These are phyloP conservation scores for Cercospora berteroae DNA, from an alignment of 2,329 filamentous ascomycete species.

Conservation along the genomic window DNA sequence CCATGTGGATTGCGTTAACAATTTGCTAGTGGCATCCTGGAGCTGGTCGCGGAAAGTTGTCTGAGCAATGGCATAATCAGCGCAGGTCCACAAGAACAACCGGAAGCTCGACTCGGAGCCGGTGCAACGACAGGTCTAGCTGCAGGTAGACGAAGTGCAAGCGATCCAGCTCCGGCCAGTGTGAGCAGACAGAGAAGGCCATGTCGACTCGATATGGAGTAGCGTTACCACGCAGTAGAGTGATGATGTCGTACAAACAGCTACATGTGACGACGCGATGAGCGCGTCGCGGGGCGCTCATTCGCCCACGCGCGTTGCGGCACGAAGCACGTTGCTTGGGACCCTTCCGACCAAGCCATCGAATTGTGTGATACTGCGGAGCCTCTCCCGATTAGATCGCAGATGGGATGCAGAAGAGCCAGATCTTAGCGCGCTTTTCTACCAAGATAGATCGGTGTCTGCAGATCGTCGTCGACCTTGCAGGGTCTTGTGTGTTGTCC, in stretches of 20 bases:
- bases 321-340: conserved; percentile 9
- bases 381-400: conserved; percentile 1
- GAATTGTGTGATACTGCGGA: background rate
- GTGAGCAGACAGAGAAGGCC: background rate
- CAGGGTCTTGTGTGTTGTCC: background rate
- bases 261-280: conserved; percentile 12
- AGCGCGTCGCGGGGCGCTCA: conserved; percentile 14
- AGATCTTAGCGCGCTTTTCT: conserved; percentile 16
- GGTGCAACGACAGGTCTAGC: conserved; percentile 13
- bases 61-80: conserved; percentile 3
- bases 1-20: conserved; percentile 1
- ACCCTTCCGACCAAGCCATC: background rate
- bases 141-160: conserved; percentile 15
- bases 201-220: conserved; percentile 8
- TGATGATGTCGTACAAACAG: conserved; percentile 20
- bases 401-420: conserved; percentile 3
- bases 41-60: conserved; percentile 13
- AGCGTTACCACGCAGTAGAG: conserved; percentile 9
- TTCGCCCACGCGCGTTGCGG: conserved; percentile 3
- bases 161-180: conserved; percentile 12
- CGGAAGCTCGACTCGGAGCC: conserved; percentile 8
- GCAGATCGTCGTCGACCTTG: conserved; percentile 1
- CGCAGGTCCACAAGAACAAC: conserved; percentile 17
- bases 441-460: conserved; percentile 11
- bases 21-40: conserved; percentile 9